These are phyloP conservation scores for Eucommia ulmoides DNA, from an alignment of 257 asterid species.

Conservation along the genomic window DNA sequence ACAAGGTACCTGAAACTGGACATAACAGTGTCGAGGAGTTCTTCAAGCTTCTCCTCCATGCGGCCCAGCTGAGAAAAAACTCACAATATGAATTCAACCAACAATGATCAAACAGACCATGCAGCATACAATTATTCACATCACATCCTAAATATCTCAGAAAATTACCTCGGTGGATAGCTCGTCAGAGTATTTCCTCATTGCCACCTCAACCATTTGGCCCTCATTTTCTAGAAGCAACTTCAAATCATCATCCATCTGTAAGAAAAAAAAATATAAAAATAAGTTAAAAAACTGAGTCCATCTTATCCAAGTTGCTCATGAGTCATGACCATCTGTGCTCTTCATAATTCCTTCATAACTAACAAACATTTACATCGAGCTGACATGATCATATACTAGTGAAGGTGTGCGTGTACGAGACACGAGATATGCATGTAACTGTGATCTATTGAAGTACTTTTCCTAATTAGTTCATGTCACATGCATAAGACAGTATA, in stretches of 20 bases:
- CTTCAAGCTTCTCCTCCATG: constrained; percentile 78
- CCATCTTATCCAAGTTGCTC: background rate
- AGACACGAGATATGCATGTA: too few species aligned
- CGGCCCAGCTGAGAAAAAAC: constrained; percentile 33
- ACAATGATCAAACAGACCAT: too few species aligned
- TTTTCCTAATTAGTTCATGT: too few species aligned
- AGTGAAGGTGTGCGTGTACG: too few species aligned
- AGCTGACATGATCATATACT: too few species aligned
- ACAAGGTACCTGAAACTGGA: constrained; percentile 54
- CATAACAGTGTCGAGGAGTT: constrained; percentile 37
- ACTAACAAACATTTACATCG: too few species aligned
- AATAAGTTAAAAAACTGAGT: background rate
- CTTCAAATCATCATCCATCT: constrained; percentile 50
- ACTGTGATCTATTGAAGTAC: too few species aligned
- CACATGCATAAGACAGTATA: too few species aligned
- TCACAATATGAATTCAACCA: too few species aligned
- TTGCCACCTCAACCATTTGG: constrained; percentile 40
- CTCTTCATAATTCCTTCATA: too few species aligned
- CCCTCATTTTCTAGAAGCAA: constrained; percentile 37
- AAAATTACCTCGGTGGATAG: constrained; percentile 30
- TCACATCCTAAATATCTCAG: too few species aligned
- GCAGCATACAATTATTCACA: too few species aligned
- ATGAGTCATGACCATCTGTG: background rate
- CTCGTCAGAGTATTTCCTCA: constrained; percentile 33
- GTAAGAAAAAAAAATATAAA: constrained; percentile 8